These are phyloP conservation scores for Cladochytrium replicatum DNA, from an alignment of 192 early-diverging fungal genomes.

Conservation along the genomic window DNA sequence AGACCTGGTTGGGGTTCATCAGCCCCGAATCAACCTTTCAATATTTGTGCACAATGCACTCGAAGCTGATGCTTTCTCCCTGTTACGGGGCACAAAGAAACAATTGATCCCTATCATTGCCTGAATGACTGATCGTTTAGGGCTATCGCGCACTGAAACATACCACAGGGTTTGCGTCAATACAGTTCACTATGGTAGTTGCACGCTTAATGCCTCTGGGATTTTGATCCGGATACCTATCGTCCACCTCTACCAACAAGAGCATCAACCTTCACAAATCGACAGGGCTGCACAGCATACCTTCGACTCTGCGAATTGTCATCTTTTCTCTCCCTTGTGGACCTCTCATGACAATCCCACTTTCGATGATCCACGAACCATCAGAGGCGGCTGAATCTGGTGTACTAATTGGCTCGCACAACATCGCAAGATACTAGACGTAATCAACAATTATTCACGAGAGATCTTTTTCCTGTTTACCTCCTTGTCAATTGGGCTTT, in stretches of 20 bases:
- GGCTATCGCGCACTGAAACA: conserved; percentile 4
- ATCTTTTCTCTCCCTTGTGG: too few relatives aligned
- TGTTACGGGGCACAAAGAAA: conserved; percentile 1
- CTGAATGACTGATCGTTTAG: conserved; percentile 7
- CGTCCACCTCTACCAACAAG: too few relatives aligned
- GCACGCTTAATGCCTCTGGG: conserved; percentile 12
- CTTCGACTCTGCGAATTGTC: too few relatives aligned
- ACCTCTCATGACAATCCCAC: neutral
- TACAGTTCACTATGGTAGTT: neutral
- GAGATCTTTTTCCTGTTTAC: conserved; percentile 1
- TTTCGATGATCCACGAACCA: neutral
- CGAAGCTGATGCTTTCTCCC: conserved; percentile 13
- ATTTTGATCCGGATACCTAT: neutral
- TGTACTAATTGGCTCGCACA: neutral
- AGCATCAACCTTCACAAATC: too few relatives aligned
- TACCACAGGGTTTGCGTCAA: conserved; percentile 23
- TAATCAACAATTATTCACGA: neutral
- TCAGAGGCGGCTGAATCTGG: neutral
- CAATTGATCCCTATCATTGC: neutral
- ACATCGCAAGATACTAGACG: conserved; percentile 3
- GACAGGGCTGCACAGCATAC: too few relatives aligned
- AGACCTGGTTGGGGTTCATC: neutral
- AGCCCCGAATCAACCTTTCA: conserved; percentile 5
- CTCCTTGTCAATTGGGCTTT: too few relatives aligned
- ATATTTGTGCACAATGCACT: conserved; percentile 26